Base-by-base conservation (phyloP, 2,329 filamentous ascomycete genomes). In the Fusarium pseudograminearum region DNA sequence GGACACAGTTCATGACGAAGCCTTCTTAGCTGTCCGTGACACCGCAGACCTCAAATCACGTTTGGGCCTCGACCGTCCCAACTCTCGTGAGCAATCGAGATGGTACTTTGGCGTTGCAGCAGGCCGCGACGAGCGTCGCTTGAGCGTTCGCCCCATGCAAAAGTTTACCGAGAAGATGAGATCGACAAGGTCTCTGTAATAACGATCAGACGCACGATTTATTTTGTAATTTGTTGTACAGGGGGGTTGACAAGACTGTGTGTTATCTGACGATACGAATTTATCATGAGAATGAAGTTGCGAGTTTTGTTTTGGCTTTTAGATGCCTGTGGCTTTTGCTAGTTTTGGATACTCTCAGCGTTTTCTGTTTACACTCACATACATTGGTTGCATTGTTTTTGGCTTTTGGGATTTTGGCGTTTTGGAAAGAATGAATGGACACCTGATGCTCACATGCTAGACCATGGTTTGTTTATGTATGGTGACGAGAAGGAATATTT, bases 1-100 rank as follows among this genome's bases (percentile, higher is more conserved):
- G 44, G 90, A 91, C 26, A 82, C 97, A 20, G 82, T 93, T 3
- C 83, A 87, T 7, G 94, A 97, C 74, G 85, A 89, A 12, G 87
- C 91, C 0, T 95, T 98, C 76, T 85, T 89, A 52, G 86, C 89
- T 38, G 88, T 91, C 4, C 83, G 85, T 30, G 89, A 85, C n/a
- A 90, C 90, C 69, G 83, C 83, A 0, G 91, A 94, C 69, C 85
- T 98, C 22, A 85, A 90, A 24, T 89, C 86, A 1, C 84, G 91
- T 42, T 81, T 97, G 4, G 89, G 93, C 52, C 83, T 87, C 44
- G 80, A 83, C 33, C 77, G 79, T 45, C 70, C 73, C n/a, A 75
- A 80, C 57, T 74, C 76, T 55, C 82, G 79, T 69, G 84, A 80
- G 58, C 85, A 84, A 78, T 86, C 83, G 31, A 73, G 81, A 55